These are phyloP conservation scores for Phoma sp. DNA, from an alignment of 2,329 filamentous ascomycete species.

Conservation along the genomic window DNA sequence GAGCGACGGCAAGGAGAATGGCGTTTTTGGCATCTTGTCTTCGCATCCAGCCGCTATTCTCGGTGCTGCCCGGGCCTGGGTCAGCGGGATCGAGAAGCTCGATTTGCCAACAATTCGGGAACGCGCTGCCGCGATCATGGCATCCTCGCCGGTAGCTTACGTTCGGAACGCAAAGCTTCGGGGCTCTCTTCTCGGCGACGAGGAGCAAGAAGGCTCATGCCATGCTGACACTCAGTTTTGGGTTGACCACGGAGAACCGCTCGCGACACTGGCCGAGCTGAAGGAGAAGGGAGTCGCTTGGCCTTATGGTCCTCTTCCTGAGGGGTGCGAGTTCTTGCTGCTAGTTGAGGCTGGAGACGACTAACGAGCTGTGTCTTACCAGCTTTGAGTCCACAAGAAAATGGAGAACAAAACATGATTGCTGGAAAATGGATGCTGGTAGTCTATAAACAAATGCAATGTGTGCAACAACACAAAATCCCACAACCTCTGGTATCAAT, in stretches of 20 bases:
- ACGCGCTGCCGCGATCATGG: background rate
- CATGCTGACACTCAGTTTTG: background rate
- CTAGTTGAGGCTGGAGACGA: background rate
- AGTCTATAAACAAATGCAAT: too few relatives aligned
- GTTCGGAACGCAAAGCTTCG: background rate
- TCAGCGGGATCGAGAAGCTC: background rate
- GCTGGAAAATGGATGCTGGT: too few relatives aligned
- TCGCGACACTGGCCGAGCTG: background rate
- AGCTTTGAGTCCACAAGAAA: too few relatives aligned
- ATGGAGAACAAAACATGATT: too few relatives aligned
- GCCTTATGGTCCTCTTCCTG: background rate
- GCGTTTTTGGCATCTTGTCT: background rate
- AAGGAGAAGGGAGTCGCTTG: background rate
- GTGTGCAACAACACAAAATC: too few relatives aligned
- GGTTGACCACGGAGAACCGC: background rate
- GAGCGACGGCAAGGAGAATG: background rate
- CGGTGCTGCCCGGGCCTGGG: background rate
- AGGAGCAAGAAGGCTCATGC: background rate
- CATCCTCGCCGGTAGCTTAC: background rate
- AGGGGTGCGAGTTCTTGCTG: background rate
- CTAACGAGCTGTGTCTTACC: too few relatives aligned
- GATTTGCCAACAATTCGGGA: background rate
- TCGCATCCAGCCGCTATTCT: background rate
- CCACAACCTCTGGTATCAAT: too few relatives aligned
- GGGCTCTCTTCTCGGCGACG: background rate